Base-by-base conservation (phyloP, 2,329 filamentous ascomycete species). In the Alternaria dauci region DNA sequence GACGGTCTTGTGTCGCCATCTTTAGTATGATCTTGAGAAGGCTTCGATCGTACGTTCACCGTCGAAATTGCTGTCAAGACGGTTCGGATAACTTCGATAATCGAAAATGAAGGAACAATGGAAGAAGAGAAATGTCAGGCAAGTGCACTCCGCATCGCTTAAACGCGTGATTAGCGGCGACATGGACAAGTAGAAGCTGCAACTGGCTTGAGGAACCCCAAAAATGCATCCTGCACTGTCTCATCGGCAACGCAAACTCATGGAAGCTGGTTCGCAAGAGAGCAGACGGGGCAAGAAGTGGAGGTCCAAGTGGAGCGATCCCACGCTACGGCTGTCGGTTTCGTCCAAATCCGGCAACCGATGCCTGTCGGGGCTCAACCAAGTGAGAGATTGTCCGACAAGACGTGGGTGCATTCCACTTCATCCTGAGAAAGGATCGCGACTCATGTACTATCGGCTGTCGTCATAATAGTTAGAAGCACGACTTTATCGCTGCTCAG, bases 1-100 rank as follows among this genome's bases (percentile, higher is more conserved):
- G 71, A 12, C 53, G 58, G 7, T 50, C 25, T 36, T 26, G 38
- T 30, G 52, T 42, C 26, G 47, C 81, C 61, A 58, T 58, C 30
- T 11, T 58, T n/a, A n/a, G n/a, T 39, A 8, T 39, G 9, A 18
- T 39, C 7, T 4, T 36, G 36, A 14, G 36, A 41, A 41, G 16
- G 36, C 38, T 20, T 18, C 18, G 18, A 39, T 8, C 16, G 38
- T 9, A n/a, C 1, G 38, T n/a, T 18, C 38, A 39, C 38, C 9
- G 7, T 20, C n/a, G 28, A 11, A 30, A 30, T 30, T 11, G 9
- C 28, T 30, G 28, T 30, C 28, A 30, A 11, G 28, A 30, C 11
- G 28, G 28, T 30, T 12, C 0, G 28, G 11, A 30, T 30, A 30
- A 30, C 11, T 11, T 30, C 3, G 0, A 30, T 12, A 30, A 30